A percentile compares a stretch with the other conserved stretches of the same genome.
Evolutionary conservation across 768 basidiomycete genomes (phyloP).

Genomic region (Galerina sulciceps): DNA sequence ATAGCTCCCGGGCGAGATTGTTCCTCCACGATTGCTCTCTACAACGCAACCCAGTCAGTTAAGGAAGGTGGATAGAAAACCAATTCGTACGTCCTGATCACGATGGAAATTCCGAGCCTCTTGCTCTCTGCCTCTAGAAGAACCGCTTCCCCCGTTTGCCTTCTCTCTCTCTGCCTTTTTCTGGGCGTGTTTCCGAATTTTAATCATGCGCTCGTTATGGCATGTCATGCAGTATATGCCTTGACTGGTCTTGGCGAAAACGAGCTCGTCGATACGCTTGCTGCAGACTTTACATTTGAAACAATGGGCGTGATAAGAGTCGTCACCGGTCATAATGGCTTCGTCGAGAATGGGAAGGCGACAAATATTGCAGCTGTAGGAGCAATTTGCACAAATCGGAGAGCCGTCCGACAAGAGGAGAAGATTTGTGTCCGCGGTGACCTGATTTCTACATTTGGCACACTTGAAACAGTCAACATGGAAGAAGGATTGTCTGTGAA

Average conservation of each 20-base stretch:
- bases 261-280: constrained; percentile 94
- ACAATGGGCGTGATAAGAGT: constrained; percentile 97
- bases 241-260: constrained; percentile 97
- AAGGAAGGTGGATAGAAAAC: constrained; percentile 1
- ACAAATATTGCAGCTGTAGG: constrained; percentile 96
- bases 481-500: constrained; percentile 84
- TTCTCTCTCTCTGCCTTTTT: constrained; percentile 75
- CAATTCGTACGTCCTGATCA: constrained; percentile 46
- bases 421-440: constrained; percentile 97
- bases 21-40: constrained; percentile 11
- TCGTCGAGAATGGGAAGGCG: constrained; percentile 95
- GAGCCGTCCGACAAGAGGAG: constrained; percentile 95
- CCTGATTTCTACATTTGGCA: constrained; percentile 91
- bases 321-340: constrained; percentile 99
- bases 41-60: not conserved
- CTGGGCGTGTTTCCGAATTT: constrained; percentile 89
- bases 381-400: constrained; percentile 94
- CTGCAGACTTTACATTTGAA: constrained; percentile 97
- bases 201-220: constrained; percentile 96
- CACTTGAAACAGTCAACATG: constrained; percentile 97
- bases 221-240: constrained; percentile 99
- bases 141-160: constrained; percentile 45
- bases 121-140: constrained; percentile 45
- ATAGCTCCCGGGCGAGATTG: constrained; percentile 10
- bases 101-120: constrained; percentile 40